Percentiles rank a stretch among this genome's conserved stretches.
These are phyloP conservation scores for Malassezia psittaci DNA, from an alignment of 1,284 basidiomycete species.

Conservation along the genomic window DNA sequence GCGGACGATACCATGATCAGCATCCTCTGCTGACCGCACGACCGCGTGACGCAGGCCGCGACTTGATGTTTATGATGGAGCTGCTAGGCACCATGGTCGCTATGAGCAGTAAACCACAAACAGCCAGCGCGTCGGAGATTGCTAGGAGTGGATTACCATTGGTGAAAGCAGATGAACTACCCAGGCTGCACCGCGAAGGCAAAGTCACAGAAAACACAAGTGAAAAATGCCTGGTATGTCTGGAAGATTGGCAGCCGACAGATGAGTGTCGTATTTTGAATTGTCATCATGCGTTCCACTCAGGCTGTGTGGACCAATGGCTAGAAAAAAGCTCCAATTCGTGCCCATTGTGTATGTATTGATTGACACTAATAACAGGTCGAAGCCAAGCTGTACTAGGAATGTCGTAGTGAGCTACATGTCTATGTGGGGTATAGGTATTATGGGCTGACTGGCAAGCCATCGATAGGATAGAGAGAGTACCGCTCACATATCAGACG, in stretches of 20 bases:
- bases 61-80: constrained; percentile 45
- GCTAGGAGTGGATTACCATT: constrained; percentile 26
- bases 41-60: constrained; percentile 31
- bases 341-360: constrained; percentile 28
- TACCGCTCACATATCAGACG: constrained; percentile 69
- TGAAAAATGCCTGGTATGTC: constrained; percentile 40
- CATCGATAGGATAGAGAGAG: constrained; percentile 59
- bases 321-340: constrained; percentile 33
- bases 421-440: background rate
- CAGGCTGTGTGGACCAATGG: constrained; percentile 34
- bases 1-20: constrained; percentile 35
- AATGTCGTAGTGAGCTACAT: background rate
- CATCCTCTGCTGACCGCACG: constrained; percentile 38
- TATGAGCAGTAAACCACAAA: constrained; percentile 31
- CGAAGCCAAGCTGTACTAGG: constrained; percentile 8
- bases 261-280: constrained; percentile 33
- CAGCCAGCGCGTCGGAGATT: constrained; percentile 35
- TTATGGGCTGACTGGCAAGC: constrained; percentile 4
- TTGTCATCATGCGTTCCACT: constrained; percentile 40
- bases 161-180: constrained; percentile 25
- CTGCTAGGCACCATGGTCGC: constrained; percentile 35
- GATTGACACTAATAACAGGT: background rate
- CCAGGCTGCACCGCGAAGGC: constrained; percentile 17
- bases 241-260: constrained; percentile 40
- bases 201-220: constrained; percentile 38